Evolutionary conservation across 208 protist genomes (phyloP).

Genomic region (Lotmaria passim): DNA sequence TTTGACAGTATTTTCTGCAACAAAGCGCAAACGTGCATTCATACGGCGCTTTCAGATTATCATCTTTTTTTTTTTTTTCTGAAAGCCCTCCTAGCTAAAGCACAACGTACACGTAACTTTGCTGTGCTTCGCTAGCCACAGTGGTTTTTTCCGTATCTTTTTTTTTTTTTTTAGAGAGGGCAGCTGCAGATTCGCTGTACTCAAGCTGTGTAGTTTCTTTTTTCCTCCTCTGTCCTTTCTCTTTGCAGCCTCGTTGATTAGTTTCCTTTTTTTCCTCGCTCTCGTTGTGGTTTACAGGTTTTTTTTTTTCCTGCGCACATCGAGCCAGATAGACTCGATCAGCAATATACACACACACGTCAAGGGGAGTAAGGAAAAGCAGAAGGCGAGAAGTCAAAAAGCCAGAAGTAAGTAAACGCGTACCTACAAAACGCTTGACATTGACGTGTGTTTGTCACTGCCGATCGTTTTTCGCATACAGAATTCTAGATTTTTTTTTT

Average conservation of each 20-base stretch:
- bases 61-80: no score
- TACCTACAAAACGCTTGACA: no score
- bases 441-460: no score
- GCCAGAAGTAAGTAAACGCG: no score
- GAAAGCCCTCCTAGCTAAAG: no score
- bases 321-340: neutral
- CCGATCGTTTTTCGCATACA: neutral
- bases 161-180: no score
- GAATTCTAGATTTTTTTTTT: slow-evolving; percentile 5
- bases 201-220: slow-evolving; percentile 13
- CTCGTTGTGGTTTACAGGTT: neutral
- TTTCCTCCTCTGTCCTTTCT: slow-evolving; percentile 15
- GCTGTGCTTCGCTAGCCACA: neutral
- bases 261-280: neutral
- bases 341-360: neutral
- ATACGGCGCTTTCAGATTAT: no score
- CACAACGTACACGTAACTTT: no score
- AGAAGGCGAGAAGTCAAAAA: no score
- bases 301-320: neutral
- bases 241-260: slow-evolving; percentile 3
- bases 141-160: neutral
- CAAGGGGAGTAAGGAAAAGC: no score
- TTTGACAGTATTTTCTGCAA: no score
- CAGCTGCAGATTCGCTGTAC: slow-evolving; percentile 1
- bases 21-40: no score